phyloP scores from a whole-genome alignment of 2,329 filamentous ascomycete genomes.

The Pleurostoma richardsiae region DNA sequence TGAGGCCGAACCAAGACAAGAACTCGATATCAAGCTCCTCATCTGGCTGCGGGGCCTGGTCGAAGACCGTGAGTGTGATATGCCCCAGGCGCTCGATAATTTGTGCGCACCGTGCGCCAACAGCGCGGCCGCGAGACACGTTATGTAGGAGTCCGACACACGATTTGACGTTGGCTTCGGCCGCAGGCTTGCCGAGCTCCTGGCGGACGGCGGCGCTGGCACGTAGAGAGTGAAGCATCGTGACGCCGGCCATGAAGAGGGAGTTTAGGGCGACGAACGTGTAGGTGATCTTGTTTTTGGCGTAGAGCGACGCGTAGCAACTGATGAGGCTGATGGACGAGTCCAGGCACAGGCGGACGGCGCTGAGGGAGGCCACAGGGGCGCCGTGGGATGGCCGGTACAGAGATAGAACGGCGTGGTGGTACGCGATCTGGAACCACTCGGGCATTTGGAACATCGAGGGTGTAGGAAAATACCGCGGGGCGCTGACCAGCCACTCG shows the following conservation, averaged over 20 bases:
- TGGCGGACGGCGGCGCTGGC: conserved; percentile 10
- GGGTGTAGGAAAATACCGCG: conserved; percentile 13
- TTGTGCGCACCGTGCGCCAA: too few species aligned
- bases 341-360: conserved; percentile 9
- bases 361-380: conserved; percentile 5
- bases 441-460: conserved; percentile 18
- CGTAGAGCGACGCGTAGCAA: conserved; percentile 15
- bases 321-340: conserved; percentile 11
- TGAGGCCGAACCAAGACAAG: too few species aligned
- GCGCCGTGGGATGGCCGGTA: conserved; percentile 16
- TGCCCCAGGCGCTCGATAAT: too few species aligned
- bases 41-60: too few species aligned
- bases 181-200: conserved; percentile 2
- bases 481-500: conserved; percentile 16
- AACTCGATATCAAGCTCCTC: too few species aligned
- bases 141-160: conserved; percentile 2
- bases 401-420: conserved; percentile 16
- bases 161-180: conserved; percentile 3
- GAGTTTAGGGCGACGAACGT: conserved; percentile 18
- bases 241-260: conserved; percentile 20
- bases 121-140: not conserved
- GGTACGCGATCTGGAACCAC: conserved; percentile 21
- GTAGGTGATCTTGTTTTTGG: conserved; percentile 19
- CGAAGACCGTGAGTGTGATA: too few species aligned
- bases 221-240: conserved; percentile 19